phyloP scores from a whole-genome alignment of 2,329 filamentous ascomycete genomes.

The Ophiostoma montium region DNA sequence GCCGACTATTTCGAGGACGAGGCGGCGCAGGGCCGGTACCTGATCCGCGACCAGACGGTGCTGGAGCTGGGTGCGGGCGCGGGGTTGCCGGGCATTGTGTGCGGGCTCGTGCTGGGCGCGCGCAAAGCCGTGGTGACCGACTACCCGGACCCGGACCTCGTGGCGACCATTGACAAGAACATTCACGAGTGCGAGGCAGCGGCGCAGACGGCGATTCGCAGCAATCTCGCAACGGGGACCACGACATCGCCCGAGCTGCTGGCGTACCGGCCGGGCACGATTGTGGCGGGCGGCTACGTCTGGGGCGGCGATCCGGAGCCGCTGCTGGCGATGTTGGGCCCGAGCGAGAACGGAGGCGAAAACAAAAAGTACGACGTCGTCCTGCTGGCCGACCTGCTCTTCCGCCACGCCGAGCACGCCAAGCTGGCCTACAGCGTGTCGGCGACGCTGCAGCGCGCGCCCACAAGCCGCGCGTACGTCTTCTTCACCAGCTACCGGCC shows the following conservation, averaged over 20 bases:
- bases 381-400: slow-evolving; percentile 78
- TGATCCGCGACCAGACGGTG: slow-evolving; percentile 55
- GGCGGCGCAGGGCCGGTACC: background rate
- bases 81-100: slow-evolving; percentile 68
- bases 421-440: slow-evolving; percentile 62
- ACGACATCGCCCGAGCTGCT: slow-evolving; percentile 8
- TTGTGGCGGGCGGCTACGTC: slow-evolving; percentile 55
- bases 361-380: slow-evolving; percentile 65
- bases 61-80: slow-evolving; percentile 84
- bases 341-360: background rate
- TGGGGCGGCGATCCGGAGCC: slow-evolving; percentile 58
- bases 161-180: slow-evolving; percentile 67
- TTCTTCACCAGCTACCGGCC: slow-evolving; percentile 93
- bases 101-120: slow-evolving; percentile 56
- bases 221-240: slow-evolving; percentile 20
- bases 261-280: slow-evolving; percentile 10
- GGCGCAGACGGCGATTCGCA: background rate
- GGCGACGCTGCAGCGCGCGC: slow-evolving; percentile 44
- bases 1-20: slow-evolving; percentile 60
- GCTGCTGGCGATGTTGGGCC: slow-evolving; percentile 40
- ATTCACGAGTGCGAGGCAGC: slow-evolving; percentile 37
- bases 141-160: slow-evolving; percentile 73
- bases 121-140: slow-evolving; percentile 66
- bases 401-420: slow-evolving; percentile 76
- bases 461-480: slow-evolving; percentile 55